These are phyloP conservation scores for Pseudopithomyces chartarum DNA, from an alignment of 2,329 filamentous ascomycete species.

Conservation along the genomic window DNA sequence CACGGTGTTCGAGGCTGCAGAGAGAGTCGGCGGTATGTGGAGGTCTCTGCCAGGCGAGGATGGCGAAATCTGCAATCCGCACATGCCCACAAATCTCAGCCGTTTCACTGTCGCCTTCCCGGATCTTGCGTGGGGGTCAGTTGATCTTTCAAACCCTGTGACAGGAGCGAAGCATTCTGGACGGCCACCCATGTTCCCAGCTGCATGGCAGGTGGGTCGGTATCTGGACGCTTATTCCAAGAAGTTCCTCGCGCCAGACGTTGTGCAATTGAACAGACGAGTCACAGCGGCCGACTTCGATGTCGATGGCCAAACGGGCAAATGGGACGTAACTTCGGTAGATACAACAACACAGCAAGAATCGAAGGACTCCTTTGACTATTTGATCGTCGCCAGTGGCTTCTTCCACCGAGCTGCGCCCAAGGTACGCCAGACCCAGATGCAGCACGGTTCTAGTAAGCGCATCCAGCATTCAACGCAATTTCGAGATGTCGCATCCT, in stretches of 20 bases:
- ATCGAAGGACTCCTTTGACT: conserved; percentile 61
- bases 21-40: conserved; percentile 79
- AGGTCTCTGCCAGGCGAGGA: conserved; percentile 53
- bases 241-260: conserved; percentile 58
- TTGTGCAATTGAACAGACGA: conserved; percentile 57
- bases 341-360: conserved; percentile 18
- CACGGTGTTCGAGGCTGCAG: conserved; percentile 70
- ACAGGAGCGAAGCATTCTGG: conserved; percentile 3
- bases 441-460: conserved; percentile 4
- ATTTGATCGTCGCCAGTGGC: conserved; percentile 73
- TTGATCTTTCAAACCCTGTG: conserved; percentile 33
- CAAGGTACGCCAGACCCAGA: conserved; percentile 7
- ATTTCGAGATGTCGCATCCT: conserved; percentile 28
- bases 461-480: conserved; percentile 36
- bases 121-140: conserved; percentile 71
- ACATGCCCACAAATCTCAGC: conserved; percentile 71
- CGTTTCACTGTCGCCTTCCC: conserved; percentile 68
- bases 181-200: conserved; percentile 68
- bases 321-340: conserved; percentile 28
- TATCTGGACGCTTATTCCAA: conserved; percentile 71
- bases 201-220: conserved; percentile 74
- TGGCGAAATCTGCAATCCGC: conserved; percentile 66
- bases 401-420: conserved; percentile 63
- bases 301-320: conserved; percentile 7
- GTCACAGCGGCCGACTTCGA: conserved; percentile 33